Evolutionary conservation across 2,329 filamentous ascomycete species (phyloP).

Genomic region (Gyromitra esculenta): DNA sequence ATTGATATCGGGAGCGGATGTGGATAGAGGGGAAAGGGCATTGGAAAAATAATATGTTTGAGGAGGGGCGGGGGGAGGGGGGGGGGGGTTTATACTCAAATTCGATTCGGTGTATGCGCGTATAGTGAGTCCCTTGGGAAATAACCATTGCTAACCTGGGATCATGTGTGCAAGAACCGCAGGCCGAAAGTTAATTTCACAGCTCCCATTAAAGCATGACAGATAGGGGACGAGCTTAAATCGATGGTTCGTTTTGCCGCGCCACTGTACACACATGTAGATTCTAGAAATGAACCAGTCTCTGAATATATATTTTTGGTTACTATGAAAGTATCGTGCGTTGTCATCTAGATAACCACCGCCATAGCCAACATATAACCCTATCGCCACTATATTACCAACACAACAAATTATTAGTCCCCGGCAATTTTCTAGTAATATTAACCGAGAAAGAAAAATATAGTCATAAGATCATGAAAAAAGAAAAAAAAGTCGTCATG

Average conservation of each 20-base stretch:
- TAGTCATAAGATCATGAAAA: constrained; percentile 35
- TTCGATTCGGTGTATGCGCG: background rate
- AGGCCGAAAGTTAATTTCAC: background rate
- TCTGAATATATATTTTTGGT: background rate
- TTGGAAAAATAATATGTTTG: background rate
- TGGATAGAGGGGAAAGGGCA: background rate
- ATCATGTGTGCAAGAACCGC: background rate
- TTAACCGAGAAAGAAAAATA: constrained; percentile 2
- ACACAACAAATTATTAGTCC: constrained; percentile 34
- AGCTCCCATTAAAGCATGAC: background rate
- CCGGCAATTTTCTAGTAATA: constrained; percentile 25
- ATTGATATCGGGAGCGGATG: background rate
- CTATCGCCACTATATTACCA: background rate
- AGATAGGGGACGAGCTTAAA: no score
- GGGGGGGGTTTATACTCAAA: background rate
- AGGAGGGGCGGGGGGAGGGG: background rate
- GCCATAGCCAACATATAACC: no score
- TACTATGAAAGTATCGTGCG: constrained; percentile 26
- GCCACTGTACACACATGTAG: no score
- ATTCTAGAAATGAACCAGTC: no score
- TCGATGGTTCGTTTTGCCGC: no score
- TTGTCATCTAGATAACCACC: constrained; percentile 9
- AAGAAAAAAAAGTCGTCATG: constrained; percentile 32
- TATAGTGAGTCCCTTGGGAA: constrained; percentile 4
- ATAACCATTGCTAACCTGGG: background rate